Percentiles rank a stretch among this genome's conserved stretches.
Evolutionary conservation across 495 filamentous ascomycete species (phyloP).

Genomic region (Neurospora sp.): DNA sequence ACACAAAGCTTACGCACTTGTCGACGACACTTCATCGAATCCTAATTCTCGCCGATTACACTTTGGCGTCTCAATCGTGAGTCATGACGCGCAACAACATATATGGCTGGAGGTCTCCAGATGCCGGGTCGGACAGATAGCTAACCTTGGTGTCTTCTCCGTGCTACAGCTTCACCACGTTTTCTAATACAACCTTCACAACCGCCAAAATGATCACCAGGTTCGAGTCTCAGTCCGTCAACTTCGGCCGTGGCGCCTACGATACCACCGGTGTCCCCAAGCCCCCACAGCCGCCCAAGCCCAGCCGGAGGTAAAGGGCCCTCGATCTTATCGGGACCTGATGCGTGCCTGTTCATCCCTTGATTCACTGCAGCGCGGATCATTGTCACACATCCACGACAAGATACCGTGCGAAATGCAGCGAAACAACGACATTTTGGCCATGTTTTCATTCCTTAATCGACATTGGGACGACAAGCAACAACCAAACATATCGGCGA

Average conservation of each 20-base stretch:
- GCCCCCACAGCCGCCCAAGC: slow-evolving; percentile 42
- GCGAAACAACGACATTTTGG: not conserved
- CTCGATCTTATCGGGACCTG: not conserved
- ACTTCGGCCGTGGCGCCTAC: slow-evolving; percentile 49
- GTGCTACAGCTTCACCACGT: slow-evolving; percentile 4
- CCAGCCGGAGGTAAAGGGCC: slow-evolving; percentile 25
- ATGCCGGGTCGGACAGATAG: not conserved
- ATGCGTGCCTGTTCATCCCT: slow-evolving; percentile 10
- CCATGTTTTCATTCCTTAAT: not conserved
- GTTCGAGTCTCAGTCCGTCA: slow-evolving; percentile 28
- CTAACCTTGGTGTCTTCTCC: slow-evolving; percentile 14
- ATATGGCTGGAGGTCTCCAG: not conserved
- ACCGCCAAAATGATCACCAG: slow-evolving; percentile 36
- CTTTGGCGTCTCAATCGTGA: not conserved
- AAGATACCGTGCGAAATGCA: not conserved
- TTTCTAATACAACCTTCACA: slow-evolving; percentile 2
- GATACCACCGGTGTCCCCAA: slow-evolving; percentile 48
- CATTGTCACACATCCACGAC: slow-evolving; percentile 3
- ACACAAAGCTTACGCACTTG: slow-evolving; percentile 5
- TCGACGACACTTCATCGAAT: slow-evolving; percentile 2
- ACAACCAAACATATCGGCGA: not conserved
- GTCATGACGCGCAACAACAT: slow-evolving; percentile 1
- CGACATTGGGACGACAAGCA: not conserved
- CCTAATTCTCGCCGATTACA: not conserved
- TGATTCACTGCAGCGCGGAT: slow-evolving; percentile 4